Evolutionary conservation across 1,139 yeast species (phyloP), one percentile per base, ranked within the genome.

Genomic region (Magnusiomyces sp.): DNA sequence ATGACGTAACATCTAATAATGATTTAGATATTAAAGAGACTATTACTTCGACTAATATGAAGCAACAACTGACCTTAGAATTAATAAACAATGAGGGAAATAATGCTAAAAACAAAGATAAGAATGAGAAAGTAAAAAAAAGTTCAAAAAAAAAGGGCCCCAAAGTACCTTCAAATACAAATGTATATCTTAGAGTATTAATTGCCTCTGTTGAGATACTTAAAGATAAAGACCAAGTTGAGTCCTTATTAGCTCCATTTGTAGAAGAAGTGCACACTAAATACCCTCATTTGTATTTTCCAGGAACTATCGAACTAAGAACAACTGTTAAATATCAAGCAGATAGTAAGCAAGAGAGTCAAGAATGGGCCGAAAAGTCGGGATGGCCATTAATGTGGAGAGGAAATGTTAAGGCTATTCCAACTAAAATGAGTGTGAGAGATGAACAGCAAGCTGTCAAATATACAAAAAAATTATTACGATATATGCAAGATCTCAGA

Each of bases 351-450:
- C 88, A 82, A 23, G 66, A 79, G 14, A 75, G 83, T 7, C 55
- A 66, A 0, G 69, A 71, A 43, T 89, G 96, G 97, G 75, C 90
- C 1, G 54, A 62, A 1, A 55, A 64, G 34, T 77, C 76, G 55
- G 60, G 61, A 4, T 92, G 98, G 98, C 97, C 97, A 0, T 69
- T 87, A 53, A 73, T 88, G 34, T 92, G 97, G 97, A 81, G 89
- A 58, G 97, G 97, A 0, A 87, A 90, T 60, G 95, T 95, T 0
- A 75, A 83, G 55, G 83, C 85, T 48, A 92, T 87, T 60, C 79
- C 79, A 43, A 70, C 88, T 23, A 77, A 77, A 45, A 73, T 79
- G 46, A 68, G 76, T 32, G 60, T 64, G 14, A 68, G 81, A 48
- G 77, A 84, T 55, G 70, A 79, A 45, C 66, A 59, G 0, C 63